phyloP scores from a whole-genome alignment of 352 stramenopile species.

The Pythium chondricola region DNA sequence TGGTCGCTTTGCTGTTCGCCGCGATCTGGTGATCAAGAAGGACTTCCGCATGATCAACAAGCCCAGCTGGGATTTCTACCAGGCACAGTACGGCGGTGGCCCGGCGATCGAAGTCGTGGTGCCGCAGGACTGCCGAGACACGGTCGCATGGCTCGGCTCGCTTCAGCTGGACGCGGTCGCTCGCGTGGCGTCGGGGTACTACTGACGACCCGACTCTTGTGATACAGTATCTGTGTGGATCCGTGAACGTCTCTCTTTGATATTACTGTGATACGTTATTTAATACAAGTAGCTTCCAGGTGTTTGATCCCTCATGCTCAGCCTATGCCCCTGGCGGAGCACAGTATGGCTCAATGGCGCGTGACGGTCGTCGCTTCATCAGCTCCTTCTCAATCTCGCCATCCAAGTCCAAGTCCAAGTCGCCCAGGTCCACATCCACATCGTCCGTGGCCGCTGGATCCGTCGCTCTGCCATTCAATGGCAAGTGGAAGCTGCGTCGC shows the following conservation, averaged over 20 bases:
- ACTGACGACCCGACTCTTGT: no score
- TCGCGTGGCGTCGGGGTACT: constrained; percentile 61
- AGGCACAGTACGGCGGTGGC: constrained; percentile 58
- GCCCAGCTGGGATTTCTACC: constrained; percentile 71
- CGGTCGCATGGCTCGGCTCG: constrained; percentile 37
- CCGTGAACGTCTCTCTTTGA: no score
- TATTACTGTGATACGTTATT: no score
- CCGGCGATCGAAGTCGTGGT: constrained; percentile 68
- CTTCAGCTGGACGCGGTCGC: constrained; percentile 46
- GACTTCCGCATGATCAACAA: constrained; percentile 81
- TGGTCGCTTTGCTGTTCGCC: constrained; percentile 63
- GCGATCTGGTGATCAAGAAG: constrained; percentile 51
- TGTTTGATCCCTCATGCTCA: no score
- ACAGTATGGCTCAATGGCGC: constrained; percentile 22
- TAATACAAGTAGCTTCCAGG: not conserved
- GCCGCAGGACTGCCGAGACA: constrained; percentile 43
- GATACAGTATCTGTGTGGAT: no score
- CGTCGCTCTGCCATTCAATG: not conserved
- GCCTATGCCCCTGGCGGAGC: not conserved
- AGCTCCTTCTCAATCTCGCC: constrained; percentile 72
- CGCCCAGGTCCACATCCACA: constrained; percentile 36
- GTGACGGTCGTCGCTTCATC: constrained; percentile 43
- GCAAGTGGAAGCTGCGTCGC: constrained; percentile 19
- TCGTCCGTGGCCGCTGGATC: not conserved
- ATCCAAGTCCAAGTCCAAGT: constrained; percentile 57